phyloP scores from a whole-genome alignment of 495 filamentous ascomycete species.

The Clohesyomyces aquaticus region DNA sequence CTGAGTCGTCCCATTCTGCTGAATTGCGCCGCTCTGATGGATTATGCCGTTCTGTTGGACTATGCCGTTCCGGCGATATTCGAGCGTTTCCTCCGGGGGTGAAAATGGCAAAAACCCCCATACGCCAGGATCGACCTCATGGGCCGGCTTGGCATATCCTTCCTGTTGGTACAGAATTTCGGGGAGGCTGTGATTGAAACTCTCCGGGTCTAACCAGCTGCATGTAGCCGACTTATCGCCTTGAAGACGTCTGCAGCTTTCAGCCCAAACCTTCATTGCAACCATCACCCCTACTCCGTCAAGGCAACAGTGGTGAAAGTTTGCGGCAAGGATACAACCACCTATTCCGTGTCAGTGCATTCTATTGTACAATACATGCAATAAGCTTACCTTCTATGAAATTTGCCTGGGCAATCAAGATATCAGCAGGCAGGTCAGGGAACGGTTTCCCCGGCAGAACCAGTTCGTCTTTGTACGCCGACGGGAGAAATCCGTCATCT shows the following conservation, averaged over 20 bases:
- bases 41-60: slow-evolving; percentile 3
- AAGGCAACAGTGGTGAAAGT: not conserved
- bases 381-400: slow-evolving; percentile 48
- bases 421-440: slow-evolving; percentile 42
- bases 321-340: slow-evolving; percentile 14
- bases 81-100: not conserved
- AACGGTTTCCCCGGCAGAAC: slow-evolving; percentile 41
- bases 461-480: slow-evolving; percentile 30
- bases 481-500: not conserved
- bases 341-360: too few relatives aligned
- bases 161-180: slow-evolving; percentile 33
- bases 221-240: slow-evolving; percentile 45
- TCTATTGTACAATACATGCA: too few relatives aligned
- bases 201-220: slow-evolving; percentile 43
- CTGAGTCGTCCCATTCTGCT: too few relatives aligned
- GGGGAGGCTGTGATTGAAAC: slow-evolving; percentile 47
- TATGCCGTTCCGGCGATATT: not conserved
- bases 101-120: slow-evolving; percentile 10
- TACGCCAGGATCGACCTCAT: not conserved
- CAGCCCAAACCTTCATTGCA: slow-evolving; percentile 46
- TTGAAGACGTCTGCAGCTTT: slow-evolving; percentile 45
- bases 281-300: slow-evolving; percentile 45
- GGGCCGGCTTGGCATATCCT: not conserved
- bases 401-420: slow-evolving; percentile 47
- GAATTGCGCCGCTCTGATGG: not conserved